Conservation (phyloP, 2,329 filamentous ascomycete species). For the Monilinia polystroma region DNA sequence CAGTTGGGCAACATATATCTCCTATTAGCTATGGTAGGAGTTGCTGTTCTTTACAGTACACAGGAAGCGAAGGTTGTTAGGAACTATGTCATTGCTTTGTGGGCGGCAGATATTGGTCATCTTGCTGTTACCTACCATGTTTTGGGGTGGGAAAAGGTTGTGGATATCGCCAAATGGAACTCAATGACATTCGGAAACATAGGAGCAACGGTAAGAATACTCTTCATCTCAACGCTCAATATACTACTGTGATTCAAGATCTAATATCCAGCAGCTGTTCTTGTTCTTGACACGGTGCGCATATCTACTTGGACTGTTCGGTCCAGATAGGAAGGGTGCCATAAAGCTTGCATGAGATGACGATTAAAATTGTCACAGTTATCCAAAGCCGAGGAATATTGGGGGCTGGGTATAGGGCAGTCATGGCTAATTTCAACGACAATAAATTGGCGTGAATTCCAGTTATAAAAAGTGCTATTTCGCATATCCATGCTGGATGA, state of each 20-base stretch:
- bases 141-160: slow-evolving; percentile 55
- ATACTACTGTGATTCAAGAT: neutral
- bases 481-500: neutral
- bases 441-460: neutral
- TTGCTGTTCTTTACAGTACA: slow-evolving; percentile 63
- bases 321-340: slow-evolving; percentile 42
- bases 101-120: slow-evolving; percentile 66
- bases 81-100: slow-evolving; percentile 65
- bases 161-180: slow-evolving; percentile 62
- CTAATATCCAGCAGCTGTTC: slow-evolving; percentile 44
- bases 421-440: neutral
- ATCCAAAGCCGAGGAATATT: neutral
- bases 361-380: neutral
- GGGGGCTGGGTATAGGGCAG: neutral
- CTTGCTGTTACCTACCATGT: slow-evolving; percentile 59
- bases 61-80: slow-evolving; percentile 64
- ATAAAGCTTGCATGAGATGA: slow-evolving; percentile 3
- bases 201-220: slow-evolving; percentile 54
- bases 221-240: neutral
- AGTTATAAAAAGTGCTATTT: neutral
- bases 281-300: slow-evolving; percentile 56
- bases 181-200: slow-evolving; percentile 72
- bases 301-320: slow-evolving; percentile 62
- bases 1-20: slow-evolving; percentile 66
- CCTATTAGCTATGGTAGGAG: slow-evolving; percentile 61